Conservation (phyloP, 2,329 filamentous ascomycete genomes). For the Ceratocystis cacaofunesta region DNA sequence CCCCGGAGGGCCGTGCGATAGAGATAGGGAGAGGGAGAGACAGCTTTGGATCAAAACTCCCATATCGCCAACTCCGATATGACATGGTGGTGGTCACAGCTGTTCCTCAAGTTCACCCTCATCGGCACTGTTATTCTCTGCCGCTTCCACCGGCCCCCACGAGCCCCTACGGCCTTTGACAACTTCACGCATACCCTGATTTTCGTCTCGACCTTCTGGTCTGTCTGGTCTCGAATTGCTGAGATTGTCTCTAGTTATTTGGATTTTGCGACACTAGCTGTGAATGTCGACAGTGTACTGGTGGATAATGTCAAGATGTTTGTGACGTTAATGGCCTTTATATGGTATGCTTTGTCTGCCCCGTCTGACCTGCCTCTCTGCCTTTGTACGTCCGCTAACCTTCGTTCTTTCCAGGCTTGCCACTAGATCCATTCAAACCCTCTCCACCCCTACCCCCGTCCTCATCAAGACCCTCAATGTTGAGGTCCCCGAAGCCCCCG, state of each 20-base stretch:
- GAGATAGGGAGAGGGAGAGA: neutral
- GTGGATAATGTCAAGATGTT: conserved; percentile 18
- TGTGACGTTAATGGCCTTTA: conserved; percentile 15
- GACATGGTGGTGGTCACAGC: conserved; percentile 16
- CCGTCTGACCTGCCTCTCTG: neutral
- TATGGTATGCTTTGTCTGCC: conserved; percentile 15
- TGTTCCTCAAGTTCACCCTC: conserved; percentile 18
- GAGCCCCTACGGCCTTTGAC: conserved; percentile 17
- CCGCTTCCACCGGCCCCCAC: conserved; percentile 18
- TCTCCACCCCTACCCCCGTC: conserved; percentile 80
- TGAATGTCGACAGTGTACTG: conserved; percentile 15
- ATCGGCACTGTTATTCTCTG: conserved; percentile 18
- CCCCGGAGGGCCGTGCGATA: neutral
- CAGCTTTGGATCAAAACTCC: neutral
- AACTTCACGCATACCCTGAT: conserved; percentile 18
- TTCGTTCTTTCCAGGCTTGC: conserved; percentile 48
- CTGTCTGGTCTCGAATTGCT: conserved; percentile 15
- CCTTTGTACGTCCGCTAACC: neutral
- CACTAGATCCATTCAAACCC: conserved; percentile 72
- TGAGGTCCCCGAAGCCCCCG: conserved; percentile 79
- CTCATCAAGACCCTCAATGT: conserved; percentile 83
- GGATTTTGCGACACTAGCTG: conserved; percentile 9
- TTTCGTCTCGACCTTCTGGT: conserved; percentile 18
- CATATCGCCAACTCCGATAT: conserved; percentile 5
- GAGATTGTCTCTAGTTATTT: conserved; percentile 15